Evolutionary conservation across 164 flowering plant species (phyloP).

Genomic region (Piper longum): DNA sequence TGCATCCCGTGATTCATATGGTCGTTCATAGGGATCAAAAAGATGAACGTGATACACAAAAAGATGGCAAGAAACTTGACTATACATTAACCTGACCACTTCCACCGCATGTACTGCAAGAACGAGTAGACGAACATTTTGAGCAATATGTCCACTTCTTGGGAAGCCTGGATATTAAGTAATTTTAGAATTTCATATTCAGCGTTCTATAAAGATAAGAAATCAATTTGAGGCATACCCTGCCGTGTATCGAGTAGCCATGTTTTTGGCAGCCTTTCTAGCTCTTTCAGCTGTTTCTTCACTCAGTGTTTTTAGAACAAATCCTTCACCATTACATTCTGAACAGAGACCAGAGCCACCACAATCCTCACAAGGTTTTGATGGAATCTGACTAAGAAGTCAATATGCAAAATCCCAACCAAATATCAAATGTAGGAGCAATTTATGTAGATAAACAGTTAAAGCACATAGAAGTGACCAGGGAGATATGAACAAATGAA

Average conservation of each 20-base stretch:
- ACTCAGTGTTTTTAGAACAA: slow-evolving; percentile 64
- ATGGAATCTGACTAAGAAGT: slow-evolving; percentile 25
- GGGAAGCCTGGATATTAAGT: slow-evolving; percentile 53
- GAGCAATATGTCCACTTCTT: slow-evolving; percentile 97
- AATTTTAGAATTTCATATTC: neutral
- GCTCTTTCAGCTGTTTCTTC: slow-evolving; percentile 72
- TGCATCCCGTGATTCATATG: neutral
- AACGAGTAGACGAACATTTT: slow-evolving; percentile 74
- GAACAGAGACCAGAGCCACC: slow-evolving; percentile 87
- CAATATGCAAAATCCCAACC: neutral
- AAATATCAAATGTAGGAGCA: neutral
- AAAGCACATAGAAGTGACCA: neutral
- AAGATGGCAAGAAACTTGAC: neutral
- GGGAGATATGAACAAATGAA: slow-evolving; percentile 1
- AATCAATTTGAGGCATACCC: slow-evolving; percentile 30
- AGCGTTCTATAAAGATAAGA: neutral
- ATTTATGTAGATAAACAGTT: neutral
- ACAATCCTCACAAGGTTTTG: slow-evolving; percentile 62
- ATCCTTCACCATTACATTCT: slow-evolving; percentile 93
- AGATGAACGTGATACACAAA: neutral
- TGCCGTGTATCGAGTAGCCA: slow-evolving; percentile 92
- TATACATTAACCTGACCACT: slow-evolving; percentile 30
- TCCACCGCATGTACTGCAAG: slow-evolving; percentile 70
- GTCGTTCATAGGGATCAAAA: neutral
- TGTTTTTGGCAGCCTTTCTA: slow-evolving; percentile 55